Percentiles rank a stretch among this genome's conserved stretches.
Conservation (phyloP, 2,329 filamentous ascomycete species). For the Aspergillus tubingensis region DNA sequence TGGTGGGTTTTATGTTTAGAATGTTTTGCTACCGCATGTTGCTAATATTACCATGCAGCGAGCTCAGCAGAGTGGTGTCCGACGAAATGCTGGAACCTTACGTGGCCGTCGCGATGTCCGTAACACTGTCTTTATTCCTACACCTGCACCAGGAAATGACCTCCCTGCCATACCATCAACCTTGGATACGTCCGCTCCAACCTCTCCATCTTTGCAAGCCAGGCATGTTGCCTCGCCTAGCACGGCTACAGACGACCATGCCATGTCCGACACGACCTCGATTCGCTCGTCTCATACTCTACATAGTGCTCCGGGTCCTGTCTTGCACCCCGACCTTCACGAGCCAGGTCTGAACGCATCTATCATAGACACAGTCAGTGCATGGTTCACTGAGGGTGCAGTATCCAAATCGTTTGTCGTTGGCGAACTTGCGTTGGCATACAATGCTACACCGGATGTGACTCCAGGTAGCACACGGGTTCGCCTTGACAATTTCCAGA, state of each 20-base stretch:
- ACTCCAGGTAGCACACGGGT: conserved; percentile 62
- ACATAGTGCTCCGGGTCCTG: conserved; percentile 65
- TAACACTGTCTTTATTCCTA: conserved; percentile 81
- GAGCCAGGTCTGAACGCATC: conserved; percentile 82
- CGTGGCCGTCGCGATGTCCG: conserved; percentile 87
- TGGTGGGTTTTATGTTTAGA: conserved; percentile 33
- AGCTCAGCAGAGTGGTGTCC: conserved; percentile 55
- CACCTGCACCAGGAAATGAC: conserved; percentile 46
- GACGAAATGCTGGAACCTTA: conserved; percentile 72
- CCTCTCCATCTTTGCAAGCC: conserved; percentile 38
- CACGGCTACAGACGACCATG: conserved; percentile 64
- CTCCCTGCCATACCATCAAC: conserved; percentile 28
- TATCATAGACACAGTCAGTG: conserved; percentile 87
- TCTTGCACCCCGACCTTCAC: conserved; percentile 79
- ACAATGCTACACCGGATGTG: conserved; percentile 55
- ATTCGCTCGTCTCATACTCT: conserved; percentile 85
- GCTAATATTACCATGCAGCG: conserved; percentile 35
- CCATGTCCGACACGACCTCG: conserved; percentile 82
- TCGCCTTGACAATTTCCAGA: conserved; percentile 81
- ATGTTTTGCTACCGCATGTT: not conserved
- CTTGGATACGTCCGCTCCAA: conserved; percentile 30
- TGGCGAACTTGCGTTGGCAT: conserved; percentile 86
- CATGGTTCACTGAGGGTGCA: conserved; percentile 73
- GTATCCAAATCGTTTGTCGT: conserved; percentile 73
- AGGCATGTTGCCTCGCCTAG: conserved; percentile 52